These are phyloP conservation scores for Bryoglossum gracile DNA, from an alignment of 495 filamentous ascomycete species.

Conservation along the genomic window DNA sequence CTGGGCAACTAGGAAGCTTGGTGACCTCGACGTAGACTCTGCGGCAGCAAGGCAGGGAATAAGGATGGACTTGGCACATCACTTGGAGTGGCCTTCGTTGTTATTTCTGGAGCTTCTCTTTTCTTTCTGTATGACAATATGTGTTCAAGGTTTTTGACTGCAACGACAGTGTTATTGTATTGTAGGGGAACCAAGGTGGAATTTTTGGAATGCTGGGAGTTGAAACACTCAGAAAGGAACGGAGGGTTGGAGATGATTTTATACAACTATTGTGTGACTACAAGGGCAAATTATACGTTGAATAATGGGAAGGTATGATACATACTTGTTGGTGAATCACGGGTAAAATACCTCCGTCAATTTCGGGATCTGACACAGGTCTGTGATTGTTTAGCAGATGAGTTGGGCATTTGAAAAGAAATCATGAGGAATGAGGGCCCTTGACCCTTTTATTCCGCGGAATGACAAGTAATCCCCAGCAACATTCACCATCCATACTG, in stretches of 20 bases:
- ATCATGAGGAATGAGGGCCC: no score
- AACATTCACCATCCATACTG: background rate
- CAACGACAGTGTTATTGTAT: no score
- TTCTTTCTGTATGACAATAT: no score
- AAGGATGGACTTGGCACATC: conserved; percentile 22
- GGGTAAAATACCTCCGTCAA: no score
- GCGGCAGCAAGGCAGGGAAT: conserved; percentile 18
- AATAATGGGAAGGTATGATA: background rate
- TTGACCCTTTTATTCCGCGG: no score
- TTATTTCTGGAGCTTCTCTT: no score
- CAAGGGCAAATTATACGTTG: background rate
- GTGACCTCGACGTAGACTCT: conserved; percentile 14
- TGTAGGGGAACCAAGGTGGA: no score
- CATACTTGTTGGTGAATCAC: background rate
- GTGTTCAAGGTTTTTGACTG: no score
- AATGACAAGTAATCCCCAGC: no score
- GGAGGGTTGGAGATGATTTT: background rate
- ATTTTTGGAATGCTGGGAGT: background rate
- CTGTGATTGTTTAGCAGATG: conserved; percentile 5
- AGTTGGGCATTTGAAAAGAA: no score
- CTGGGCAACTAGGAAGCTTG: conserved; percentile 17
- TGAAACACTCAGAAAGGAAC: conserved; percentile 3
- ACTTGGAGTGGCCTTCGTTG: no score
- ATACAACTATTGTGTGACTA: background rate
- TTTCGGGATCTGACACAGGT: no score